phyloP scores from a whole-genome alignment of 208 protist genomes.

The Leishmania braziliensis region DNA sequence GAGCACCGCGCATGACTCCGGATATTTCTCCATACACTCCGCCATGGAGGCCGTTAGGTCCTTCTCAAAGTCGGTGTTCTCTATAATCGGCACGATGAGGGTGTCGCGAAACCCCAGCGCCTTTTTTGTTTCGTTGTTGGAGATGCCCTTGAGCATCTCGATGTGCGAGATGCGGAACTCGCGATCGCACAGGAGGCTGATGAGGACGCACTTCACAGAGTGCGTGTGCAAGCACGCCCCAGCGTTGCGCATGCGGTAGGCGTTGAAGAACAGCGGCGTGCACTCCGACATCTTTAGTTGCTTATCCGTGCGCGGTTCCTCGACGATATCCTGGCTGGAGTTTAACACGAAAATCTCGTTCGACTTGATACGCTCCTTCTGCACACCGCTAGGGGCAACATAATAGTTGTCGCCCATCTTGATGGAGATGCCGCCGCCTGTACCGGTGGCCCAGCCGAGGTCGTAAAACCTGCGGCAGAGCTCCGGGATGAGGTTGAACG shows the following conservation, averaged over 20 bases:
- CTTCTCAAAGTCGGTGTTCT: constrained; percentile 91
- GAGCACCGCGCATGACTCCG: constrained; percentile 90
- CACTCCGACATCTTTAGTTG: constrained; percentile 90
- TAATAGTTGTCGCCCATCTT: constrained; percentile 77
- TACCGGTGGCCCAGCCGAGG: constrained; percentile 96
- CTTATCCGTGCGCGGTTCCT: constrained; percentile 38
- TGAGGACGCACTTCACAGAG: constrained; percentile 78
- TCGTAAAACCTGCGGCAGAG: constrained; percentile 93
- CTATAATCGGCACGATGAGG: constrained; percentile 96
- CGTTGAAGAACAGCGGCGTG: constrained; percentile 95
- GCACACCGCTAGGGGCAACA: constrained; percentile 94
- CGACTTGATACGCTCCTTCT: constrained; percentile 93
- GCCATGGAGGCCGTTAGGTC: constrained; percentile 81
- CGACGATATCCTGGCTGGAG: constrained; percentile 52
- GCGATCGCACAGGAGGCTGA: constrained; percentile 88
- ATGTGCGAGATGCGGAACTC: constrained; percentile 95
- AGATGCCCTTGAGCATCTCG: constrained; percentile 96
- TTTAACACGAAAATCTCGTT: constrained; percentile 94
- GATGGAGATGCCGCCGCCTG: constrained; percentile 95
- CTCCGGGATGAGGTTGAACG: constrained; percentile 92
- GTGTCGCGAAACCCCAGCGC: constrained; percentile 81
- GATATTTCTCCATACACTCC: constrained; percentile 90
- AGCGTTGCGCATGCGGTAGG: constrained; percentile 82
- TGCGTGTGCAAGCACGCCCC: constrained; percentile 95
- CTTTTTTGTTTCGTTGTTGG: constrained; percentile 50